phyloP scores from a whole-genome alignment of 164 flowering plant genomes.

The Paratinospora sagittata region DNA sequence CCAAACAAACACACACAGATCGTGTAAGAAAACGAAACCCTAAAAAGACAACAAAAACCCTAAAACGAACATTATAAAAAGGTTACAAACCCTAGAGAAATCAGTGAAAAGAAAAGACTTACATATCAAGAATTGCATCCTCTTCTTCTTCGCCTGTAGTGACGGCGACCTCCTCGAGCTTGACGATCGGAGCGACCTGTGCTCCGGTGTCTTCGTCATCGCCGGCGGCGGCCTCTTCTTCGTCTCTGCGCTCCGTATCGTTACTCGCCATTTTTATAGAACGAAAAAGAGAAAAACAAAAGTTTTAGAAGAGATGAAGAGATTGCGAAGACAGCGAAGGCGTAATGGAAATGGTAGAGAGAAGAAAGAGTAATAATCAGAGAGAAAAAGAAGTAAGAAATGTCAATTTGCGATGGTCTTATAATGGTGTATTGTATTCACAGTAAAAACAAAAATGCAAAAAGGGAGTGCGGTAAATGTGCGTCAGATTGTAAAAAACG shows the following conservation, averaged over 20 bases:
- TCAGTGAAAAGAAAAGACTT: constrained; percentile 37
- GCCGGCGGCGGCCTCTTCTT: constrained; percentile 36
- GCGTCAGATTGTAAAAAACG: too few species aligned
- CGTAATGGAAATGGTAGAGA: too few species aligned
- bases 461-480: too few species aligned
- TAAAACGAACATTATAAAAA: constrained; percentile 17
- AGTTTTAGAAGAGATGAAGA: background rate
- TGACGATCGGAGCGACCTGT: constrained; percentile 76
- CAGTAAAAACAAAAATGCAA: too few species aligned
- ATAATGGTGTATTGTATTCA: background rate
- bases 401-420: background rate
- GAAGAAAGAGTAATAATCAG: background rate
- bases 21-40: background rate
- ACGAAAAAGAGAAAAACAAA: background rate
- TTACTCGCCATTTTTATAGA: constrained; percentile 41
- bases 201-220: constrained; percentile 95
- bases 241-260: constrained; percentile 51
- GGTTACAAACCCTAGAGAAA: constrained; percentile 20
- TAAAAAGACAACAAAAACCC: background rate
- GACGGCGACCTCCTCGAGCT: constrained; percentile 77
- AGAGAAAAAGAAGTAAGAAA: background rate
- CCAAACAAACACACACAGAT: background rate
- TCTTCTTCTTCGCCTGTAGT: constrained; percentile 84
- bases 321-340: too few species aligned
- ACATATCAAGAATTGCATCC: constrained; percentile 58